Conservation (phyloP, 2,329 filamentous ascomycete genomes). For the Colletotrichum sp. region DNA sequence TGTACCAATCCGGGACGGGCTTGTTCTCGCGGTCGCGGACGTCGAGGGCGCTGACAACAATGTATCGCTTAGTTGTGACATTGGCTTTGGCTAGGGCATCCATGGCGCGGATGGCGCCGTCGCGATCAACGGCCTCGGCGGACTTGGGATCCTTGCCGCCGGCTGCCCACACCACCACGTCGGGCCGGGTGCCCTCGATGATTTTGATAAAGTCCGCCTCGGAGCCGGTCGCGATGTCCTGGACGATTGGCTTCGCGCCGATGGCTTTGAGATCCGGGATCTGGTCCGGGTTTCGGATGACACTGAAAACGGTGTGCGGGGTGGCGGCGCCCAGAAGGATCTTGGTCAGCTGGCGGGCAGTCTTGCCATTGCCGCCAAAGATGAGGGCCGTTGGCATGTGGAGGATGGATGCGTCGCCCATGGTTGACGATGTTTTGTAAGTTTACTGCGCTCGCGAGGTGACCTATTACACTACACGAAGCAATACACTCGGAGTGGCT, state of each 20-base stretch:
- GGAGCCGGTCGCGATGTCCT: slow-evolving; percentile 42
- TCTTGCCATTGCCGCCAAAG: slow-evolving; percentile 30
- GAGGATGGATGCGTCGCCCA: slow-evolving; percentile 21
- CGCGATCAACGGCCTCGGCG: slow-evolving; percentile 47
- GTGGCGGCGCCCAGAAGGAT: slow-evolving; percentile 20
- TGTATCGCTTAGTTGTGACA: slow-evolving; percentile 42
- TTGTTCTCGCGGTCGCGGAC: slow-evolving; percentile 40
- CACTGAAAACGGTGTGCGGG: slow-evolving; percentile 27
- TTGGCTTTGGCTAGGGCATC: slow-evolving; percentile 44
- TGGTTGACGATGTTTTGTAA: neutral
- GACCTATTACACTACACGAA: neutral
- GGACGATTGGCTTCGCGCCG: slow-evolving; percentile 45
- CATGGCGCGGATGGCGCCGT: slow-evolving; percentile 49
- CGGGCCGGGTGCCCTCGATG: slow-evolving; percentile 36
- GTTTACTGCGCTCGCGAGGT: neutral
- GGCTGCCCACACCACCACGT: slow-evolving; percentile 37
- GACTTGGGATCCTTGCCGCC: slow-evolving; percentile 38
- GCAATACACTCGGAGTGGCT: neutral
- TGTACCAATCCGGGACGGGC: slow-evolving; percentile 47
- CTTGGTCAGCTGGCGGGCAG: slow-evolving; percentile 25
- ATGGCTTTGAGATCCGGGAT: slow-evolving; percentile 37
- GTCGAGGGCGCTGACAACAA: slow-evolving; percentile 50
- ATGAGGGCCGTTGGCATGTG: slow-evolving; percentile 28
- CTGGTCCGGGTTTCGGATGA: slow-evolving; percentile 36
- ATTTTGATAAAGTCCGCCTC: slow-evolving; percentile 39